Base-by-base conservation (phyloP, 371 early-diverging fungal genomes). In the Mucor mucedo region DNA sequence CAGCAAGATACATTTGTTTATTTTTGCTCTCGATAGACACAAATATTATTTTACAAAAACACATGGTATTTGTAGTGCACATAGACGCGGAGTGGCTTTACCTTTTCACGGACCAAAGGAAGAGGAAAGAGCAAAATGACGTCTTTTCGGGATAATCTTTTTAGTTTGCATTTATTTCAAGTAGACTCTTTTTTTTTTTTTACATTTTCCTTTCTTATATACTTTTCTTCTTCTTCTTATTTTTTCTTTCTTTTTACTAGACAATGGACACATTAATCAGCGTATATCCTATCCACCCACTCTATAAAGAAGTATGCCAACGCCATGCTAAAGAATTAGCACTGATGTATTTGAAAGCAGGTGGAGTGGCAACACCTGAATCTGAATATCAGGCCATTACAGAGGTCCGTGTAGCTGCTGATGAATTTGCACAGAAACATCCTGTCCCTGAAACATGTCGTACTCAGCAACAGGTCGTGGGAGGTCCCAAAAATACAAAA, bases 201-300 rank as follows among this genome's bases (percentile, higher is more conserved):
- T 35, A 42, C 10, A 14, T 42, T 3, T 42, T 42, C 14, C 11
- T 11, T 13, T 14, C n/a, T 42, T 42, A 10, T 21, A 35, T 4
- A 35, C 35, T 35, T 21, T 21, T 21, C 21, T 21, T 35, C 6
- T 4, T 35, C 8, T 13, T 14, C n/a, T 42, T 42, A 10, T 21
- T 21, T 21, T 21, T 42, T 42, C n/a, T n/a, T n/a, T n/a, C 13
- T 11, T 42, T 11, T 10, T 0, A 3, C 5, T 14, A 42, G 4
- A 5, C 11, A 50, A 50, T 30, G 32, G 50, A 28, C 30, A 30
- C 4, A 13, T 13, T 13, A 9, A 30, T 14, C 13, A 56, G 16
- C 33, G 50, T 30, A 32, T 47, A 65, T 21, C 66, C 60, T 33
- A 65, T 65, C 49, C 66, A 65, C 39, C 66, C 66, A 8, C 32